Conservation (phyloP, 306 rosid genomes). For the Delonix regia region DNA sequence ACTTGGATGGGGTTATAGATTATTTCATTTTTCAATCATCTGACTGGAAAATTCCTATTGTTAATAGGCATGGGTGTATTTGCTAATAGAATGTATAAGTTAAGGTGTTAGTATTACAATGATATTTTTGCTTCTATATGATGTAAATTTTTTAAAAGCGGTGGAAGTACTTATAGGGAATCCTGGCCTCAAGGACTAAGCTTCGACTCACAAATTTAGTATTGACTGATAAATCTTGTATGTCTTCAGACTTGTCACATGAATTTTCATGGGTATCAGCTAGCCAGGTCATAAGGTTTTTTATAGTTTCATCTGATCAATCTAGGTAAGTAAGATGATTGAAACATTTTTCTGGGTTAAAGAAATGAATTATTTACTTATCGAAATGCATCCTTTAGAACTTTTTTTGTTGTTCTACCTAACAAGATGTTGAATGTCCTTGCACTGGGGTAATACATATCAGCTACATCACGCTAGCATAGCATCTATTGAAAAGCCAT, state of each 20-base stretch:
- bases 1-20: not conserved
- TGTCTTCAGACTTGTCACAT: too few relatives aligned
- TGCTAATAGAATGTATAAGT: not conserved
- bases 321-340: not conserved
- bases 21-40: not conserved
- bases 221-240: not conserved
- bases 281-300: not conserved
- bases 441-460: not conserved
- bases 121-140: conserved; percentile 6
- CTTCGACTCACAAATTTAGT: conserved; percentile 1
- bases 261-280: too few relatives aligned
- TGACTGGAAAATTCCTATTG: not conserved
- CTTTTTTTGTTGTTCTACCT: not conserved
- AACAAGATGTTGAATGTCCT: not conserved
- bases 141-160: not conserved
- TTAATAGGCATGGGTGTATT: not conserved
- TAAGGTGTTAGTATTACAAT: not conserved
- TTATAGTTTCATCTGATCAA: conserved; percentile 6
- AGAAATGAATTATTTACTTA: not conserved
- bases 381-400: not conserved
- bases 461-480: not conserved
- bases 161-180: not conserved
- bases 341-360: conserved; percentile 21
- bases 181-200: conserved; percentile 2
- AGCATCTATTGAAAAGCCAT: too few relatives aligned